Conservation (phyloP, 2,329 filamentous ascomycete genomes). For the Colletotrichum theobromicola region DNA sequence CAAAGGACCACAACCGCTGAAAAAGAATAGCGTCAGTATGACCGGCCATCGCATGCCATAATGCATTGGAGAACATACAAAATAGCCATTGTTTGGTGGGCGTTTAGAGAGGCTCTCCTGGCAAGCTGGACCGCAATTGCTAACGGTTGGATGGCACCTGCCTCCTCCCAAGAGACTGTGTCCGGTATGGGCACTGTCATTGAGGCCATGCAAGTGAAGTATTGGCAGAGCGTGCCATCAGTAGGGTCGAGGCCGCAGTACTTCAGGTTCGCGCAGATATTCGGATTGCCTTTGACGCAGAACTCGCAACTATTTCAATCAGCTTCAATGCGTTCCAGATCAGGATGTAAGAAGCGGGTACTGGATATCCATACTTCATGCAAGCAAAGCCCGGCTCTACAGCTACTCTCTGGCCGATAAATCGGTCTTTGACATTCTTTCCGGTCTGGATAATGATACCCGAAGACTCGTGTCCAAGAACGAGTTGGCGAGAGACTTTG, state of each 20-base stretch:
- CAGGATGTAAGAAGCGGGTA: fast-evolving
- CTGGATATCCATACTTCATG: not conserved
- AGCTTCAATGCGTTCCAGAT: not conserved
- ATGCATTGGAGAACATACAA: not conserved
- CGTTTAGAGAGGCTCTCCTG: not conserved
- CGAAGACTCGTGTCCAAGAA: constrained; percentile 66
- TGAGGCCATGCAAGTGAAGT: not conserved
- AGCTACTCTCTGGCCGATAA: not conserved
- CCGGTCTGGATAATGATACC: constrained; percentile 35
- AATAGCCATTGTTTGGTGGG: not conserved
- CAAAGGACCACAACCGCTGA: not conserved
- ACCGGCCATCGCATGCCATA: fast-evolving
- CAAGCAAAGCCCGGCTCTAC: not conserved
- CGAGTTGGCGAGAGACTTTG: constrained; percentile 23
- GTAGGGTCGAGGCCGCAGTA: not conserved
- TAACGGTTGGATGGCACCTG: not conserved
- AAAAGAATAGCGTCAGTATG: not conserved
- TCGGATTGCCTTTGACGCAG: not conserved
- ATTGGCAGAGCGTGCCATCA: not conserved
- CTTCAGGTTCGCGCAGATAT: not conserved
- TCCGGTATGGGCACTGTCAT: not conserved
- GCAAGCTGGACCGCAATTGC: not conserved
- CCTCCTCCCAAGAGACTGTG: not conserved
- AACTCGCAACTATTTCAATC: not conserved
- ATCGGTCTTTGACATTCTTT: not conserved